Evolutionary conservation across 129 eudicot genomes (phyloP).

Genomic region (Flaveria trinervia): DNA sequence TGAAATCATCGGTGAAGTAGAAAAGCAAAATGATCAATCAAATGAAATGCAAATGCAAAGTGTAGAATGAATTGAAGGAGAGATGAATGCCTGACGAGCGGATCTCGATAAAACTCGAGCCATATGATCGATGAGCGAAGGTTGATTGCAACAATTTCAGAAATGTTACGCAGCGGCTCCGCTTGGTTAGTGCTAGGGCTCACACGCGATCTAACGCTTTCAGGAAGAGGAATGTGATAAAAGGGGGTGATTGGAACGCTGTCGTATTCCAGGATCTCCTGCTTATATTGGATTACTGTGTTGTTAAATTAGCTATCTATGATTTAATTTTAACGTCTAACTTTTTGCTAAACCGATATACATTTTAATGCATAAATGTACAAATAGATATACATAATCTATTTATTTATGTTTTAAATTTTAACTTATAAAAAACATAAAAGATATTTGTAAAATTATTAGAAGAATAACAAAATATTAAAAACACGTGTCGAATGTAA

Average conservation of each 20-base stretch:
- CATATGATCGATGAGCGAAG: conserved; percentile 2
- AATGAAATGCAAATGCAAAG: neutral
- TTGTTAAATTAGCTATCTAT: no score
- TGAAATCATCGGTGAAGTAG: neutral
- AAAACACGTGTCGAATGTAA: no score
- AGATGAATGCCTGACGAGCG: conserved; percentile 36
- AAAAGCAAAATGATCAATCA: neutral
- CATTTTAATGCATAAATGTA: no score
- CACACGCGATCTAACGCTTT: conserved; percentile 18
- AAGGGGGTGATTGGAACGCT: neutral
- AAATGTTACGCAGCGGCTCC: conserved; percentile 9
- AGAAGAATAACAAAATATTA: no score
- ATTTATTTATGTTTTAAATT: no score
- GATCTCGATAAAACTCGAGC: conserved; percentile 43
- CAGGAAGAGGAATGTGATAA: neutral
- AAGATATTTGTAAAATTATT: no score
- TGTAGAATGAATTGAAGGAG: neutral
- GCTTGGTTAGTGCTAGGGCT: conserved; percentile 34
- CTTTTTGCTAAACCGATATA: no score
- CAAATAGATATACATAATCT: no score
- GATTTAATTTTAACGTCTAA: no score
- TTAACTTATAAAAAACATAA: no score
- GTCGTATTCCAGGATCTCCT: conserved; percentile 5
- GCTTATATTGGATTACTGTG: no score
- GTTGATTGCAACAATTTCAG: neutral